Evolutionary conservation across 2,329 filamentous ascomycete genomes (phyloP).

Genomic region (Chrysoporthe cubensis): DNA sequence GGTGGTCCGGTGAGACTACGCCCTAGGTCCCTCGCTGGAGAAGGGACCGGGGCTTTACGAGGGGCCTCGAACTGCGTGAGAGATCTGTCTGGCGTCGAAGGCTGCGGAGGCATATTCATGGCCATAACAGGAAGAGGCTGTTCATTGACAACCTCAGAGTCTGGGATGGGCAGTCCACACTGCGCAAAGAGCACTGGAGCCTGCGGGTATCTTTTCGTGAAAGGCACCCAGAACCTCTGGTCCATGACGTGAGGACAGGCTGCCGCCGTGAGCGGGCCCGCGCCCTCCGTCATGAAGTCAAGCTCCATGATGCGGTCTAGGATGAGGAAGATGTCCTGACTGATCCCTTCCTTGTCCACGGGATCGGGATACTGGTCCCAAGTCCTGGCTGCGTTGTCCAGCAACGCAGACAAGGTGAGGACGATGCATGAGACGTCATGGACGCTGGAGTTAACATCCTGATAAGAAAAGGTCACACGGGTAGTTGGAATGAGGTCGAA

Average conservation of each 20-base stretch:
- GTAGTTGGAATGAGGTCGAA: slow-evolving; percentile 14
- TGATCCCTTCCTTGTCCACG: slow-evolving; percentile 32
- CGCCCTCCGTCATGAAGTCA: slow-evolving; percentile 24
- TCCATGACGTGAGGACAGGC: slow-evolving; percentile 28
- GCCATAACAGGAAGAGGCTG: not conserved
- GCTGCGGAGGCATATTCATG: not conserved
- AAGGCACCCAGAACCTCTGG: slow-evolving; percentile 32
- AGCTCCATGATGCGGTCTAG: slow-evolving; percentile 37
- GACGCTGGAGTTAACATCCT: not conserved
- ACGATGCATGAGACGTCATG: slow-evolving; percentile 29
- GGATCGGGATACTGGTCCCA: slow-evolving; percentile 34
- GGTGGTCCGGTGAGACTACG: slow-evolving; percentile 8
- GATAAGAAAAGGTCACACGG: not conserved
- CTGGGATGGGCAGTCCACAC: slow-evolving; percentile 36
- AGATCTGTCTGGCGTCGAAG: not conserved
- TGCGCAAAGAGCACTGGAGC: slow-evolving; percentile 36
- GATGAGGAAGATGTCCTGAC: slow-evolving; percentile 41
- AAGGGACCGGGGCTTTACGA: not conserved
- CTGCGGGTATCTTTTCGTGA: slow-evolving; percentile 32
- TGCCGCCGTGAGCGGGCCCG: slow-evolving; percentile 27
- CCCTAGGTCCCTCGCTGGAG: not conserved
- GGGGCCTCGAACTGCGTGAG: not conserved
- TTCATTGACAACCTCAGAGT: not conserved
- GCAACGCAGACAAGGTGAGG: slow-evolving; percentile 41
- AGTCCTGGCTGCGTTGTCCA: slow-evolving; percentile 40